Evolutionary conservation across 805 yeast genomes (phyloP), one percentile per base, ranked within the genome.

Genomic region (Ogataea philodendri): DNA sequence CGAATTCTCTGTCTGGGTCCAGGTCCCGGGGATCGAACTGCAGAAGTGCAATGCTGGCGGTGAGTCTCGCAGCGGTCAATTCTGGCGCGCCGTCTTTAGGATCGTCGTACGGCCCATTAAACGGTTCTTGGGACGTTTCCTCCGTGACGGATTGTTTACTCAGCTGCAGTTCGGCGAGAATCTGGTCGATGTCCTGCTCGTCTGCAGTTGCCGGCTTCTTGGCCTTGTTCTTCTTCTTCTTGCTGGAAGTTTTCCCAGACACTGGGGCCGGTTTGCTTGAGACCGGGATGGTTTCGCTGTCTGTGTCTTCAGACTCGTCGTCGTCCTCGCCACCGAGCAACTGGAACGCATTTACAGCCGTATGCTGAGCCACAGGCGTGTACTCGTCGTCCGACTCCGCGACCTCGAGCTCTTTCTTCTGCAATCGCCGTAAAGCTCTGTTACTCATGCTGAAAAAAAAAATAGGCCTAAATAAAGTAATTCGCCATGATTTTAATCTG

Each of bases 1-100:
- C 73, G 50, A 81, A 78, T 53, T 86, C 95, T 25, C 73, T 72
- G 49, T 86, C 94, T 1, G 90, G 83, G 53, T 85, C 90, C 28
- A 86, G 62, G 40, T 77, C 72, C 39, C 71, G 70, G 4, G 69
- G 49, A 18, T 71, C 60, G 3, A 80, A 57, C 10, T 69, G 59
- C 9, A 81, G 54, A 7, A 76, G 54, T 2, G 62, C 47, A 2
- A 71, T 50, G 9, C 67, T 55, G 21, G 58, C 51, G 26, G 59
- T 51, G 32, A 77, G 67, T 37, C 73, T 67, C 3, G 52, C 50
- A 5, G 70, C 53, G 0, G 82, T 78, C 32, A 52, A 52, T 7
- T 47, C 75, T 22, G 66, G 64, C 16, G 69, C 71, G 2, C 52
- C 57, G 4, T 47, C 55, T 5, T 6, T 19, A 5, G 28, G 21